Evolutionary conservation across 2,329 filamentous ascomycete species (phyloP), one percentile per base, ranked within the genome.

Genomic region (Akanthomyces muscarius): DNA sequence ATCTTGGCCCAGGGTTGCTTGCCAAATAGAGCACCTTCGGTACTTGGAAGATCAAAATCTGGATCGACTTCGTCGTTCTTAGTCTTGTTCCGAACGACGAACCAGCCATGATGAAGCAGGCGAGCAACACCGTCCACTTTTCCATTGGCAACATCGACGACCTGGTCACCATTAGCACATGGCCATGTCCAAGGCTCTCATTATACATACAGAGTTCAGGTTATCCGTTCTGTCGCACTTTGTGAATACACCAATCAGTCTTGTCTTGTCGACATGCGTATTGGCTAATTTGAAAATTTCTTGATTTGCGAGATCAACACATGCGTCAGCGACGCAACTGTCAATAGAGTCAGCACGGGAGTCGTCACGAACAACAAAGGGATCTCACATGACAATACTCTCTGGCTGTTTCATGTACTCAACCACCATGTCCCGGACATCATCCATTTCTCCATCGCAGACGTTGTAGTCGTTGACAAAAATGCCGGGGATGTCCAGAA

Each of bases 311-410:
- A 77, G 64, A 54, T 76, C 72, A 2, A 65, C 71, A 4, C 64
- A 67, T 1, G 73, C 75, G 51, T 73, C 72, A 3, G 71, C 66
- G 23, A 75, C 74, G 38, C 74, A 77, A 18, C 75, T 75, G 41
- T 21, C 8, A 1, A 48, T 10, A 21, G 36, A 59, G 21, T 66
- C 23, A 64, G 63, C 13, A 42, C 3, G 2, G 42, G 13, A 11
- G n/a, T 25, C 4, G 4, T 11, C 21, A 18, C 21, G 25, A 2
- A 6, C 4, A 8, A 33, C 8, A 28, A 45, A 14, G 8, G 23
- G 5, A 0, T 66, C 75, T 69, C 51, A 77, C 74, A 78, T 74
- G 18, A 78, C 71, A 23, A 77, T 73, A 38, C 75, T 78, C 36
- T 74, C 70, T 4, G 67, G 66, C 16, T 71, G 70, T 16, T 65